Evolutionary conservation across 768 basidiomycete species (phyloP), one percentile per base, ranked within the genome.

Genomic region (Megacollybia marginata): DNA sequence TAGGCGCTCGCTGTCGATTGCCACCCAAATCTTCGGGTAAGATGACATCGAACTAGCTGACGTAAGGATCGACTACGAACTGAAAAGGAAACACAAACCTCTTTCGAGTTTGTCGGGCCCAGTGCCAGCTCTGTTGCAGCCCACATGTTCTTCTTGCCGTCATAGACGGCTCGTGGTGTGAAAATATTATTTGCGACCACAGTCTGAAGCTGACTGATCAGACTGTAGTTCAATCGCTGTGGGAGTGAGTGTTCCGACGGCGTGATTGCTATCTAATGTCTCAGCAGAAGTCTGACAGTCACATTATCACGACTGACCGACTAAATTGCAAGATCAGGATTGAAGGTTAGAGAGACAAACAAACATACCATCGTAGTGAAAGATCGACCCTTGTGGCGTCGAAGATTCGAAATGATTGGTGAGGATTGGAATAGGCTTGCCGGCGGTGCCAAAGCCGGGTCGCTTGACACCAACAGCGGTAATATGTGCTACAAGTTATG

Each of bases 121-220:
- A 40, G 8, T 15, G 38, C 15, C 38, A 79, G 64, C 43, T 69
- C 61, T 15, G 66, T 57, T 3, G 75, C 59, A 1, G 76, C 63
- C 54, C 77, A 82, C 45, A 82, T 49, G 50, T 82, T 83, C 54
- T 81, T 82, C 16, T 78, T 67, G 1, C 80, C 80, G 48, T 82
- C 80, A 42, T 83, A 82, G 2, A 66, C 80, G 5, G 68, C 76
- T 1, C 66, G 69, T 3, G 76, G 76, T 0, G 69, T 74, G 54
- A 83, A 82, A 15, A 79, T 60, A 2, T 67, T 59, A 0, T 68
- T 74, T 1, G 73, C 70, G 16, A 69, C 64, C 3, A 62, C 61
- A 12, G 61, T 66, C 55, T 83, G 82, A 6, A 82, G 57, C 9
- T 58, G 59, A 1, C 67, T 62, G 45, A 82, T 74, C 1, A 83